Evolutionary conservation across 768 basidiomycete genomes (phyloP), one percentile per base, ranked within the genome.

Genomic region (Boletus rubroflammeus): DNA sequence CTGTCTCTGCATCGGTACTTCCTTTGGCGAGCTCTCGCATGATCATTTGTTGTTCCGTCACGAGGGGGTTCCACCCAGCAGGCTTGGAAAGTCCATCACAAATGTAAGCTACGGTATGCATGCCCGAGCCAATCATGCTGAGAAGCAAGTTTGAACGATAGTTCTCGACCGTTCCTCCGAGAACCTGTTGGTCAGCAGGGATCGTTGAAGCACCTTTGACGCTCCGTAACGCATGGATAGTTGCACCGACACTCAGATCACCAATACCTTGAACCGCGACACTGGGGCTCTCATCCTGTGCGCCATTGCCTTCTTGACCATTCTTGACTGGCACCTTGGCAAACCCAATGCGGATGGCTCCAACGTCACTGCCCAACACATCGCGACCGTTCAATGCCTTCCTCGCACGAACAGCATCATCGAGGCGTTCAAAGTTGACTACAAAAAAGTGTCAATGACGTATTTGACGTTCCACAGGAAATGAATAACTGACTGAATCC

Each of bases 401-500:
- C 58, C 96, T 82, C 31, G 97, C 97, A 32, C 94, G 79, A 55
- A 98, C 91, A 43, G 97, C 97, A 65, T 98, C 96, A 67, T 98
- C 97, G 26, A 98, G 79, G 52, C 93, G 86, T 72, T 99, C 96
- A 70, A 98, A 98, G 69, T 99, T 98, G 75, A 98, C 89, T 88
- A 44, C 21, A 19, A 49, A 38, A 38, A 54, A 40, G 21, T 25
- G 42, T 71, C 36, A 55, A 32, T 39, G 44, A 34, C 44, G 36
- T 39, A 28, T 17, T 32, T 51, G 47, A 46, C 5, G 41, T 28
- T 41, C 25, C 21, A 21, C 5, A 47, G 5, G 23, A 32, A 49
- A 34, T 35, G 36, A 46, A 35, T 26, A 6, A 83, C 86, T 70
- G 54, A 86, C 85, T 88, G 73, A 90, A 91, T 56, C 93, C 92